phyloP scores from a whole-genome alignment of 768 basidiomycete genomes.

The Lentinula guzmanii region DNA sequence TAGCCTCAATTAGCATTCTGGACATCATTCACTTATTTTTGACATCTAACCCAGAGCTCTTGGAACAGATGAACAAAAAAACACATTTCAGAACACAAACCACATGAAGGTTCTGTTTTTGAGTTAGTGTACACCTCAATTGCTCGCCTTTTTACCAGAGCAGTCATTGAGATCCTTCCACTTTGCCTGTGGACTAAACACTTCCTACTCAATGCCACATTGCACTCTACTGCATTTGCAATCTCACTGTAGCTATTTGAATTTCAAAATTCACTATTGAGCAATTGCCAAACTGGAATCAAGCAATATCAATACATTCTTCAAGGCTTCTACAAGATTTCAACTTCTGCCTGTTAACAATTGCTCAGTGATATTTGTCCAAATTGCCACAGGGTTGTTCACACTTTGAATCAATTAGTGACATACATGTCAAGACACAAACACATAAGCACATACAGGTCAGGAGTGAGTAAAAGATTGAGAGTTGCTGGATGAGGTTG shows the following conservation, averaged over 20 bases:
- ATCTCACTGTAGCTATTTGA: not conserved
- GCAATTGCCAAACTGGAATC: not conserved
- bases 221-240: too few relatives aligned
- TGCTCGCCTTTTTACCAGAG: too few relatives aligned
- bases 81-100: too few relatives aligned
- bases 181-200: too few relatives aligned
- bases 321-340: not conserved
- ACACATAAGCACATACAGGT: slow-evolving; percentile 19
- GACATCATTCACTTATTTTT: too few relatives aligned
- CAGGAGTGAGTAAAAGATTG: slow-evolving; percentile 23
- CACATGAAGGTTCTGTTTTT: too few relatives aligned
- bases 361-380: not conserved
- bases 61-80: too few relatives aligned
- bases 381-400: slow-evolving; percentile 5
- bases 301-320: not conserved
- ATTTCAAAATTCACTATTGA: not conserved
- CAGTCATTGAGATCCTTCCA: too few relatives aligned
- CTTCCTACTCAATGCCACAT: too few relatives aligned
- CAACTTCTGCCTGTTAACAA: not conserved
- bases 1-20: too few relatives aligned
- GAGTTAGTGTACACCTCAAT: too few relatives aligned
- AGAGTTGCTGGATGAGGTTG: slow-evolving; percentile 26
- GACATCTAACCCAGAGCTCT: too few relatives aligned
- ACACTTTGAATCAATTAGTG: not conserved
- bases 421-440: not conserved